A percentile compares a stretch with the other conserved stretches of the same genome.
Conservation (phyloP, 2,329 filamentous ascomycete species). For the Fusarium sp. region DNA sequence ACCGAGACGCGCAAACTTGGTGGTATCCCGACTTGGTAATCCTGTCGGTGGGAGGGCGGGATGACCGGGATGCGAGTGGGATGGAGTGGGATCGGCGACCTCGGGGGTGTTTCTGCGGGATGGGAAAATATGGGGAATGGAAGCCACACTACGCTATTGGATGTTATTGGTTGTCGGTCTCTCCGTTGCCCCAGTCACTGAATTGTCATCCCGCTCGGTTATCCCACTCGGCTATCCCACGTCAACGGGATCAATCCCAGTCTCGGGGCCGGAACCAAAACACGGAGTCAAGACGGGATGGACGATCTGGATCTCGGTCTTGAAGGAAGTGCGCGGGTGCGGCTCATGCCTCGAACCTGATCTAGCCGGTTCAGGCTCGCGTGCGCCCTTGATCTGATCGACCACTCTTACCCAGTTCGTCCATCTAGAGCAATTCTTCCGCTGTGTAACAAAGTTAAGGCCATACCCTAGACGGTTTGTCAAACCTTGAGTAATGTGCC, state of each 20-base stretch:
- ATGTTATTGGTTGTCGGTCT: neutral
- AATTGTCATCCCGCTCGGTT: conserved; percentile 10
- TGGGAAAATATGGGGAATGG: neutral
- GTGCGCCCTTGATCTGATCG: neutral
- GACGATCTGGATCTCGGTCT: neutral
- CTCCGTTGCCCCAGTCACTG: neutral
- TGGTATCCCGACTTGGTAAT: conserved; percentile 38
- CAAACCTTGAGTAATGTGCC: neutral
- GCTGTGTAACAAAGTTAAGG: neutral
- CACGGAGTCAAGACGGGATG: neutral
- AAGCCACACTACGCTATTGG: neutral
- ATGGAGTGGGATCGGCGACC: conserved; percentile 17
- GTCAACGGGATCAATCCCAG: neutral
- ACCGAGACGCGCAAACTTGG: neutral
- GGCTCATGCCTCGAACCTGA: neutral
- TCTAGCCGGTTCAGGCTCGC: neutral
- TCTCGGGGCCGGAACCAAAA: neutral
- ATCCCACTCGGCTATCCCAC: conserved; percentile 35
- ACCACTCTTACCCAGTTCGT: neutral
- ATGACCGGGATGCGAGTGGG: conserved; percentile 32
- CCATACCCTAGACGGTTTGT: neutral
- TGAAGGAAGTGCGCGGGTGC: neutral
- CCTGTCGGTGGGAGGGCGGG: conserved; percentile 36
- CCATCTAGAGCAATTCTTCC: neutral
- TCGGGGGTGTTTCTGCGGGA: neutral